Base-by-base conservation (phyloP, 495 filamentous ascomycete genomes). In the Hyaloscypha variabilis region DNA sequence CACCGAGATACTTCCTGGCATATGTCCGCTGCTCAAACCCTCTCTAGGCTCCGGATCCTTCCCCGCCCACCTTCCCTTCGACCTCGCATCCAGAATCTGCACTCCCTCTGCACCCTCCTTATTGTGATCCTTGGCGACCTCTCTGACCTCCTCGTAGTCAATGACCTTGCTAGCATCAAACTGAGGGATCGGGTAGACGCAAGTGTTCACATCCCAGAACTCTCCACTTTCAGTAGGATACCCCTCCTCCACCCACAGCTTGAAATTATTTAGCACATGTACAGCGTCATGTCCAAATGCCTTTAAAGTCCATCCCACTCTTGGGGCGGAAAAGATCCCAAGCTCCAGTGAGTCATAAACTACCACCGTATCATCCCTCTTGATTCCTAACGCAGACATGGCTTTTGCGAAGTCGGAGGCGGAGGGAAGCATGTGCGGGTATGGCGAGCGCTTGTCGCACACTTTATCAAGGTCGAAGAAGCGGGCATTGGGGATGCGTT, bases 401-500 rank as follows among this genome's bases (percentile, higher is more conserved):
- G 93, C 92, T 64, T 88, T 82, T 50, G 93, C 90, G 75, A 98
- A 98, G 31, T 84, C 81, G 67, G 90, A 85, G 19, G 90, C 80
- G 23, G 83, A 89, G 3, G 96, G 96, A 8, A 99, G 90, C 95
- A 99, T 99, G 75, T 99, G 95, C 14, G 95, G 94, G 73, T 97
- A 99, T 8, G 91, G 90, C 36, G 91, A 96, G 68, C 86, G 84
- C 70, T 86, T 85, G 73, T 98, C 96, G 67, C 93, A 94, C 70
- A 97, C 83, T 31, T 83, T 90, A 77, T 99, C 96, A 25, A 99
- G 82, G 76, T 98, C 92, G 75, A 99, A 99, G 85, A 98, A 99
- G n/a, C 93, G 88, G 2, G 95, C 87, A 65, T 85, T 84, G 0
- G 94, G 93, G 65, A 99, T 93, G 52, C 91, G 90, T 68, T 83